Conservation (phyloP, 164 flowering plant genomes). For the Hamamelis virginiana region DNA sequence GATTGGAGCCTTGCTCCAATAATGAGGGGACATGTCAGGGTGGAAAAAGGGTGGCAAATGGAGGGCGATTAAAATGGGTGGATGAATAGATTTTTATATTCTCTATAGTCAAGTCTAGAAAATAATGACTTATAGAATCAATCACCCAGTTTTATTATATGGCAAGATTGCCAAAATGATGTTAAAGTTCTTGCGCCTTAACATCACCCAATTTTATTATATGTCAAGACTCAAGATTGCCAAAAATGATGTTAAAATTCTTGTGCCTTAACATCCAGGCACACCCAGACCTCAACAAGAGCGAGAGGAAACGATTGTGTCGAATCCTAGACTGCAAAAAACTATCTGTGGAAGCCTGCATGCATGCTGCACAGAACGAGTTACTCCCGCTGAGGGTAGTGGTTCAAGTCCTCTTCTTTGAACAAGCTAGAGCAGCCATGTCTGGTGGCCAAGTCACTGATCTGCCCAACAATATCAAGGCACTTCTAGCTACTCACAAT, state of each 20-base stretch:
- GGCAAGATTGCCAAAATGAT: not conserved
- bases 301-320: conserved; percentile 84
- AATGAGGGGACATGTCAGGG: no score
- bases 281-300: conserved; percentile 79
- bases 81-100: no score
- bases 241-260: not conserved
- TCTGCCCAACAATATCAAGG: conserved; percentile 72
- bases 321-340: conserved; percentile 90
- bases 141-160: not conserved
- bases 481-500: conserved; percentile 53
- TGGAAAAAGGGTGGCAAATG: no score
- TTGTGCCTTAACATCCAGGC: conserved; percentile 40
- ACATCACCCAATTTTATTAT: conserved; percentile 1
- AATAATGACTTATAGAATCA: not conserved
- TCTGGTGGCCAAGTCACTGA: conserved; percentile 63
- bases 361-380: conserved; percentile 97
- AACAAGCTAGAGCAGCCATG: conserved; percentile 76
- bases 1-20: no score
- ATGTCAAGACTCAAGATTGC: not conserved
- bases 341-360: conserved; percentile 84
- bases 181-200: not conserved
- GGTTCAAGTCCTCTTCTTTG: conserved; percentile 94
- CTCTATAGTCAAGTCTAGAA: not conserved
- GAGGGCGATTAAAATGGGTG: no score
- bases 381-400: conserved; percentile 86